Evolutionary conservation across 495 filamentous ascomycete species (phyloP).

Genomic region (Podospora australis): DNA sequence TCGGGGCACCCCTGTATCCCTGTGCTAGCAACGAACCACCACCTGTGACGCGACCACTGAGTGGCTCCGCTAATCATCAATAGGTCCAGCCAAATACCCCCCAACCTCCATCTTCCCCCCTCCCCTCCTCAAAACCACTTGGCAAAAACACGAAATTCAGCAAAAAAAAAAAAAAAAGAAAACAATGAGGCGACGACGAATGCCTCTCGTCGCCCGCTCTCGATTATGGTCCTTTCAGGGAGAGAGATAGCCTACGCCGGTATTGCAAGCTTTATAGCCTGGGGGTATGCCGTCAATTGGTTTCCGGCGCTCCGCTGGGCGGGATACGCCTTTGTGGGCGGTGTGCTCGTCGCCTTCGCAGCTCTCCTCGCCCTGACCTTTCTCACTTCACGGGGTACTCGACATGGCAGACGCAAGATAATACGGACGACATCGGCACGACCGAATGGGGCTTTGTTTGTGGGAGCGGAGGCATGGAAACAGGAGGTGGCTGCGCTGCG

Average conservation of each 20-base stretch:
- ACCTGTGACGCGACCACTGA: background rate
- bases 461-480: conserved; percentile 57
- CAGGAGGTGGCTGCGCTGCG: conserved; percentile 58
- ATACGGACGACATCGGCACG: conserved; percentile 28
- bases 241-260: conserved; percentile 67
- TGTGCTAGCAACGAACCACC: too few relatives aligned
- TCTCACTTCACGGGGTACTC: conserved; percentile 51
- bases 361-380: conserved; percentile 55
- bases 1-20: too few relatives aligned
- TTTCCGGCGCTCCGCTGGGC: conserved; percentile 71
- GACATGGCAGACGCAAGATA: conserved; percentile 29
- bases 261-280: conserved; percentile 70
- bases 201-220: conserved; percentile 16
- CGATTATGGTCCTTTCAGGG: conserved; percentile 71
- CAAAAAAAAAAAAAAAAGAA: conserved; percentile 26
- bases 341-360: conserved; percentile 50
- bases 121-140: background rate
- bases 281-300: conserved; percentile 77
- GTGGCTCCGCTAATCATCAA: conserved; percentile 2
- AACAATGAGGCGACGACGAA: conserved; percentile 37
- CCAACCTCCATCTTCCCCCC: background rate
- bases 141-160: conserved; percentile 27
- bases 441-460: conserved; percentile 53
- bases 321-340: conserved; percentile 69
- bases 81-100: too few relatives aligned